phyloP scores from a whole-genome alignment of 257 asterid species.

The Avicennia marina region DNA sequence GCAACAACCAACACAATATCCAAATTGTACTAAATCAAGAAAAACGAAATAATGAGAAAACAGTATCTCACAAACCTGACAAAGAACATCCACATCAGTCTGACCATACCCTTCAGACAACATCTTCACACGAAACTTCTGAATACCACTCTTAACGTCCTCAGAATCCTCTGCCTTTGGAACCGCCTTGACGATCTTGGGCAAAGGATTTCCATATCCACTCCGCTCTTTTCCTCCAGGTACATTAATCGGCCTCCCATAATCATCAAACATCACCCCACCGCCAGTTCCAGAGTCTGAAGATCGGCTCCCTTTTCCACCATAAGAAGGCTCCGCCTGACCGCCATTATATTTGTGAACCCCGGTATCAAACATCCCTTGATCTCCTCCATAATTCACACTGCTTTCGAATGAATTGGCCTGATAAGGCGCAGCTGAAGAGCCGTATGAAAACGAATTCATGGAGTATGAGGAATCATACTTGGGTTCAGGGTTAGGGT shows the following conservation, averaged over 20 bases:
- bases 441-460: constrained; percentile 27
- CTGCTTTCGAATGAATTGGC: constrained; percentile 34
- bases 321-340: constrained; percentile 32
- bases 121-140: constrained; percentile 71
- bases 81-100: constrained; percentile 76
- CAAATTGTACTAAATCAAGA: neutral
- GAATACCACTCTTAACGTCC: constrained; percentile 53
- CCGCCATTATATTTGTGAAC: constrained; percentile 63
- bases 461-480: constrained; percentile 31
- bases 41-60: neutral
- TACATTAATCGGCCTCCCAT: constrained; percentile 69
- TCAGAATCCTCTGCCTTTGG: constrained; percentile 68
- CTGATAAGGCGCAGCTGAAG: constrained; percentile 24
- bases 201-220: constrained; percentile 28
- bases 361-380: constrained; percentile 45
- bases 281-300: constrained; percentile 22
- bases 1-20: neutral
- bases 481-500: constrained; percentile 24
- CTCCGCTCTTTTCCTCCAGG: constrained; percentile 38
- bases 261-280: constrained; percentile 77
- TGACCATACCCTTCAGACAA: constrained; percentile 77
- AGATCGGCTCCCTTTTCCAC: constrained; percentile 41
- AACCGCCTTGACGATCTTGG: constrained; percentile 60
- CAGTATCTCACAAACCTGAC: constrained; percentile 51
- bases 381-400: constrained; percentile 42